These are phyloP conservation scores for Citrus mangshanensis DNA, from an alignment of 345 rosid species.

Conservation along the genomic window DNA sequence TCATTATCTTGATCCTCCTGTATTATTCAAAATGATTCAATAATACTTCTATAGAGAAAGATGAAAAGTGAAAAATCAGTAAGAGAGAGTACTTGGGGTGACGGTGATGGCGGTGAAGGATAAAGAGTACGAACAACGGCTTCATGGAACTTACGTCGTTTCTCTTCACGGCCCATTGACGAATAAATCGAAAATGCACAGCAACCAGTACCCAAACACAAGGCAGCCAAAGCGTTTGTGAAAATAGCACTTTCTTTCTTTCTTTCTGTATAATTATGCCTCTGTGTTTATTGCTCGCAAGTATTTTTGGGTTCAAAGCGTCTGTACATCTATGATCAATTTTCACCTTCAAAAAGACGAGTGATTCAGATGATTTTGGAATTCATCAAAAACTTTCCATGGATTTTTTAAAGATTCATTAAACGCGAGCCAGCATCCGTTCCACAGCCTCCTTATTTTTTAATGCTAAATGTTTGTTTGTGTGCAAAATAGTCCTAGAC, in stretches of 20 bases:
- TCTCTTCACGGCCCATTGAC: slow-evolving; percentile 52
- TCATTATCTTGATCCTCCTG: slow-evolving; percentile 25
- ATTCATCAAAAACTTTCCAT: not conserved
- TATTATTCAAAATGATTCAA: not conserved
- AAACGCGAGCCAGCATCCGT: no score
- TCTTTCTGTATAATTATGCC: not conserved
- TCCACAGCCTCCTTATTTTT: no score
- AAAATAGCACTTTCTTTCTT: not conserved
- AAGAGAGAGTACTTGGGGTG: slow-evolving; percentile 20
- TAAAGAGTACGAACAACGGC: slow-evolving; percentile 58
- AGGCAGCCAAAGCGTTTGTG: not conserved
- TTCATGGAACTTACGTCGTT: slow-evolving; percentile 56
- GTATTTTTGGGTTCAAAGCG: not conserved
- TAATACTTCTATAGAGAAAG: not conserved
- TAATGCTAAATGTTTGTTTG: no score
- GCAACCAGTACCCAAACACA: not conserved
- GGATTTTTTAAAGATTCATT: not conserved
- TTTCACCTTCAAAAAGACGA: not conserved
- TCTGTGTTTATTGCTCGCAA: not conserved
- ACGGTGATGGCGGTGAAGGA: slow-evolving; percentile 42
- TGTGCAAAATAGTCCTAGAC: no score
- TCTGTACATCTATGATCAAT: not conserved
- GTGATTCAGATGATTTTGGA: not conserved
- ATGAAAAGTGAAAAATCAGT: not conserved
- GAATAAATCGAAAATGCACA: not conserved